Evolutionary conservation across 306 rosid genomes (phyloP).

Genomic region (Aeschynomene evenia): DNA sequence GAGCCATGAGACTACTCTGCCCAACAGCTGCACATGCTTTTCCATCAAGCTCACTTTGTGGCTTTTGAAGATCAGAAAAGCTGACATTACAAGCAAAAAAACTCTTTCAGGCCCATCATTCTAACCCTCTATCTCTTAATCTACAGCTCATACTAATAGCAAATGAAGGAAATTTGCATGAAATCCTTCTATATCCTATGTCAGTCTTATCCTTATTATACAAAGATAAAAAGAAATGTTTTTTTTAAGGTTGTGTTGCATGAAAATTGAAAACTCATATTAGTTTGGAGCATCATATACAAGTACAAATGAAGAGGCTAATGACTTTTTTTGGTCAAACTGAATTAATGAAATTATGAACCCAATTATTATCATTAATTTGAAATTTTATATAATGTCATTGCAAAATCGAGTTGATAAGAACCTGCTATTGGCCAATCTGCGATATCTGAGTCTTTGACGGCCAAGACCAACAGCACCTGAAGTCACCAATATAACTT

Average conservation of each 20-base stretch:
- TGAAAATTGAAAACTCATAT: not conserved
- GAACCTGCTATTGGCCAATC: conserved; percentile 91
- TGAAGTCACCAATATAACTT: conserved; percentile 88
- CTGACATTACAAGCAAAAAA: conserved; percentile 43
- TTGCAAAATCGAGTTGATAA: not conserved
- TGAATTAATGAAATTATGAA: not conserved
- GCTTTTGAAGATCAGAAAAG: conserved; percentile 91
- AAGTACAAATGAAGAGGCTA: not conserved
- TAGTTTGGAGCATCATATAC: not conserved
- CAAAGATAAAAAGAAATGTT: not conserved
- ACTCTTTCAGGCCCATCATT: conserved; percentile 16
- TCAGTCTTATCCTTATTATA: not conserved
- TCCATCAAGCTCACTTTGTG: conserved; percentile 76
- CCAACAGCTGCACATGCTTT: conserved; percentile 98
- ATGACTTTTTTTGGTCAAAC: not conserved
- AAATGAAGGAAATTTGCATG: not conserved
- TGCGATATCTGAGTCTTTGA: conserved; percentile 84
- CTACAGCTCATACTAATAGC: not conserved
- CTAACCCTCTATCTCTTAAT: not conserved
- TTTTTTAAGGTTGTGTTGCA: not conserved
- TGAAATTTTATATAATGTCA: conserved; percentile 4
- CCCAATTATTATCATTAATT: not conserved
- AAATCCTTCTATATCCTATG: conserved; percentile 7
- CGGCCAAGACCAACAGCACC: conserved; percentile 98
- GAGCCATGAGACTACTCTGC: conserved; percentile 99